Evolutionary conservation across 148 eudicot species (phyloP).

Genomic region (Rhododendron williamsianum): DNA sequence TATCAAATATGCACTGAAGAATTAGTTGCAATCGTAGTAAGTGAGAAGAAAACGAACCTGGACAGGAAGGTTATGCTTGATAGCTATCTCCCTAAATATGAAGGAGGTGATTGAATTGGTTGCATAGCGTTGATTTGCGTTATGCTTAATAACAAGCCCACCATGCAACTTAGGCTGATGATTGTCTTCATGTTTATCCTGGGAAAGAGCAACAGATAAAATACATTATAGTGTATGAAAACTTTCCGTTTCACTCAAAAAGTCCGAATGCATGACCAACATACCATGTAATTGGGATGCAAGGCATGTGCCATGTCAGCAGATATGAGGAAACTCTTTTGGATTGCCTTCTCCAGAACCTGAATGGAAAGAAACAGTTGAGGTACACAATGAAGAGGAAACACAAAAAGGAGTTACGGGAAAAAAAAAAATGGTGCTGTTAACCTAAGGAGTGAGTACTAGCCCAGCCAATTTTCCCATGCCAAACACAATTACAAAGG

Average conservation of each 20-base stretch:
- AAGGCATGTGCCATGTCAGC: constrained; percentile 99
- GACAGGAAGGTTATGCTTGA: constrained; percentile 69
- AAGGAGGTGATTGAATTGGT: constrained; percentile 94
- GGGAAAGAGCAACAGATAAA: constrained; percentile 13
- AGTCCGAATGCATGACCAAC: constrained; percentile 1
- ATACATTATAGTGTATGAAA: background rate
- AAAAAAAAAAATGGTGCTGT: background rate
- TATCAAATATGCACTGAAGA: background rate
- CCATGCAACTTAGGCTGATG: constrained; percentile 97
- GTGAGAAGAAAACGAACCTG: constrained; percentile 44
- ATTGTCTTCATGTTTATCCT: constrained; percentile 98
- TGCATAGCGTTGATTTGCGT: constrained; percentile 98
- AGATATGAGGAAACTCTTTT: constrained; percentile 84
- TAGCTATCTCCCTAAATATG: constrained; percentile 82
- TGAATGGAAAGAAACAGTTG: constrained; percentile 19
- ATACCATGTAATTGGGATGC: constrained; percentile 94
- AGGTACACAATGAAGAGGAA: background rate
- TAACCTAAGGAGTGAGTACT: background rate
- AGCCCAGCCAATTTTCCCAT: background rate
- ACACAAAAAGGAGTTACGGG: background rate
- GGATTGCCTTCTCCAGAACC: constrained; percentile 77
- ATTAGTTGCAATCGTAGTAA: background rate
- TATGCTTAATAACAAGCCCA: constrained; percentile 90
- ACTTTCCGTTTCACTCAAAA: background rate
- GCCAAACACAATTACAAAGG: background rate